Percentiles rank a stretch among this genome's conserved stretches.
Conservation (phyloP, 83 land plant species). For the Picea engelmannii region DNA sequence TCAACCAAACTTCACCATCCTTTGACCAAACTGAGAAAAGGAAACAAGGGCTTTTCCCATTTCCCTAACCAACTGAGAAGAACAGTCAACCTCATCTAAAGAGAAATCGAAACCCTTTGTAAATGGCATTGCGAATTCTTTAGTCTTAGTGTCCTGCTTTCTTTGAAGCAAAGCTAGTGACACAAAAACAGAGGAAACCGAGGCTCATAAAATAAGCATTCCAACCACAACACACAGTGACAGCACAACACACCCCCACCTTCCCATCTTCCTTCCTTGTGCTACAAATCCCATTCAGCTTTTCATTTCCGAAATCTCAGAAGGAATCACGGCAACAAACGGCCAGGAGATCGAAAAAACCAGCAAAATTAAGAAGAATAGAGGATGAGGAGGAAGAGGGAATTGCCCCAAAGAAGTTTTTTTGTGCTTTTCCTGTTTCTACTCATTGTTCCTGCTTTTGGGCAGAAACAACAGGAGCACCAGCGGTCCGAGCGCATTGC, state of each 20-base stretch:
- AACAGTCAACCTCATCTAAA: no score
- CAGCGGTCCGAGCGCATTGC: conserved; percentile 14
- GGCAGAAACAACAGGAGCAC: conserved; percentile 10
- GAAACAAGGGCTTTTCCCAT: no score
- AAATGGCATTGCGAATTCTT: no score
- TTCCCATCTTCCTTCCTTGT: not conserved
- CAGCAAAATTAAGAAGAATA: not conserved
- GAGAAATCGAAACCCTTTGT: no score
- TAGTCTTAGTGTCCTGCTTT: no score
- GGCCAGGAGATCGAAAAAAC: not conserved
- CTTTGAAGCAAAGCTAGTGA: not conserved
- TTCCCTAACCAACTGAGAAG: no score
- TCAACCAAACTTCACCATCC: no score
- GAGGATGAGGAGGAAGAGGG: not conserved
- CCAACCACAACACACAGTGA: conserved; percentile 12
- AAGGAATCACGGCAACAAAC: not conserved
- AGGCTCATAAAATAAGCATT: conserved; percentile 9
- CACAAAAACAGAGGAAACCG: not conserved
- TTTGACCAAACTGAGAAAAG: no score
- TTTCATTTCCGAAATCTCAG: not conserved
- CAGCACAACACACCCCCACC: not conserved
- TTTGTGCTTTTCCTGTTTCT: conserved; percentile 7
- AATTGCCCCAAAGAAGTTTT: not conserved
- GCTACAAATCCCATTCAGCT: not conserved
- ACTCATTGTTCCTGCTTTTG: not conserved